phyloP scores from a whole-genome alignment of 345 rosid species.

The Physaria fendleri region DNA sequence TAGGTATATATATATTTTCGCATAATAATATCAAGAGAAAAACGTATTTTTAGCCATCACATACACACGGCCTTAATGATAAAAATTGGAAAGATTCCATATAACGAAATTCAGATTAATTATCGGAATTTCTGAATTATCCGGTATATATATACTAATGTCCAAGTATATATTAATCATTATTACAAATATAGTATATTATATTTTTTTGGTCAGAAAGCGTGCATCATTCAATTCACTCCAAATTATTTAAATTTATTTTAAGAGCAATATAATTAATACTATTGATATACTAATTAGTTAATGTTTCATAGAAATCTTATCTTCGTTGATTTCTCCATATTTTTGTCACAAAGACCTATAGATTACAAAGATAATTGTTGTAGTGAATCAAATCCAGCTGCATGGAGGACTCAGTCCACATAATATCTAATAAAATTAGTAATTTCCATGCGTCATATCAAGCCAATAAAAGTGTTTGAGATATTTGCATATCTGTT shows the following conservation, averaged over 20 bases:
- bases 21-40: background rate
- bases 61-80: background rate
- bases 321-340: background rate
- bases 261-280: background rate
- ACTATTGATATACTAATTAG: background rate
- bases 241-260: background rate
- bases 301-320: background rate
- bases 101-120: background rate
- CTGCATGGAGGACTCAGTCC: constrained; percentile 27
- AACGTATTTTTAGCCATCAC: background rate
- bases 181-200: too few species aligned
- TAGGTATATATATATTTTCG: constrained; percentile 2
- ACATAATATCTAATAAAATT: constrained; percentile 9
- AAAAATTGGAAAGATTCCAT: background rate
- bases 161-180: background rate
- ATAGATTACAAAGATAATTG: background rate
- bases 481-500: constrained; percentile 17
- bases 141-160: background rate
- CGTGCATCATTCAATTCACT: background rate
- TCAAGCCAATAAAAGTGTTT: constrained; percentile 1
- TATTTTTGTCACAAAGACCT: background rate
- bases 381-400: constrained; percentile 5
- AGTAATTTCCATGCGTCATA: constrained; percentile 16
- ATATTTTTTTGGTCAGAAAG: too few species aligned
- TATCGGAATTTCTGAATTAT: background rate